These are phyloP conservation scores for Magnusiomyces ingens DNA, from an alignment of 1,139 yeast species.

Conservation along the genomic window DNA sequence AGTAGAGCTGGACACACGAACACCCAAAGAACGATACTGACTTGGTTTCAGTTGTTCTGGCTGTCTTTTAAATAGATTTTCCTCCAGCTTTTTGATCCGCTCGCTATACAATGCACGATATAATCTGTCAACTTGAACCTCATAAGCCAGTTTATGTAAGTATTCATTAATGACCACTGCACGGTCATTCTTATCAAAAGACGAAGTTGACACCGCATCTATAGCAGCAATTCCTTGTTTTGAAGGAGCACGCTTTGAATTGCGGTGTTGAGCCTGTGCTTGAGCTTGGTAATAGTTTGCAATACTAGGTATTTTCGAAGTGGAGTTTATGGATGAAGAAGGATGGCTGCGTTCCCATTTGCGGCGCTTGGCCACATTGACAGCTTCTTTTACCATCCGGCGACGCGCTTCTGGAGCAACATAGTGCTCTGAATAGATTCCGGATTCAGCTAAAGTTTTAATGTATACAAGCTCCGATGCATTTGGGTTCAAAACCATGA, in stretches of 20 bases:
- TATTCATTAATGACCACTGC: conserved; percentile 43
- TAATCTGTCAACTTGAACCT: conserved; percentile 57
- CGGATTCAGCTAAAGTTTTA: conserved; percentile 36
- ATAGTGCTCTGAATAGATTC: conserved; percentile 50
- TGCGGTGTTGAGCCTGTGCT: neutral
- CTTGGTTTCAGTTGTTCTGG: neutral
- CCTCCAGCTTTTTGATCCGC: conserved; percentile 9
- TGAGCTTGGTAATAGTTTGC: neutral
- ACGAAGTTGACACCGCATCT: conserved; percentile 7
- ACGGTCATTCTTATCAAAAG: conserved; percentile 39
- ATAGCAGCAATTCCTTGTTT: neutral
- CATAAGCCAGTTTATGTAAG: conserved; percentile 46
- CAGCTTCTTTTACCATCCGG: conserved; percentile 33
- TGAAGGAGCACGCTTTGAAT: conserved; percentile 2
- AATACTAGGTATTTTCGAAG: neutral
- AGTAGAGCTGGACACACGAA: neutral
- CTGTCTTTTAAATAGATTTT: conserved; percentile 5
- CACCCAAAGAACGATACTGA: neutral
- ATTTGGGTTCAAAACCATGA: conserved; percentile 40
- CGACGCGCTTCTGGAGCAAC: conserved; percentile 33
- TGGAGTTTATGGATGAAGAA: conserved; percentile 1
- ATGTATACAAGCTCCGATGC: conserved; percentile 42
- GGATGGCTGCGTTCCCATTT: conserved; percentile 4
- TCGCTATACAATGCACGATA: conserved; percentile 36
- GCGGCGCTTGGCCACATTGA: conserved; percentile 19